phyloP scores from a whole-genome alignment of 1,284 basidiomycete genomes.

The Ceratobasidium sp. region DNA sequence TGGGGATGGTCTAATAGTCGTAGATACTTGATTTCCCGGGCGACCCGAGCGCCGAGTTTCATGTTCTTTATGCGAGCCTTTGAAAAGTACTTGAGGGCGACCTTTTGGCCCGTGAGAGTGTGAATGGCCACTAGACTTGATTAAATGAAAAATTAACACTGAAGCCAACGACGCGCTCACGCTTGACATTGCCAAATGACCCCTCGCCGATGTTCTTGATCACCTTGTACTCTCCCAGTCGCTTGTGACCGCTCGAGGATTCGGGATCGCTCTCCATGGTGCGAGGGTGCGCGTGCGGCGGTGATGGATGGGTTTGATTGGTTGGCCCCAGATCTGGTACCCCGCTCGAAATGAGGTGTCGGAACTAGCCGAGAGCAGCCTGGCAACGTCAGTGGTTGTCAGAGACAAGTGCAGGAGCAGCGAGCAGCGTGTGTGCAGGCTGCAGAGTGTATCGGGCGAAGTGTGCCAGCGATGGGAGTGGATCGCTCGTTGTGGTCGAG shows the following conservation, averaged over 20 bases:
- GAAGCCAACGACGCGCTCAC: conserved; percentile 57
- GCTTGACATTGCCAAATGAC: conserved; percentile 99
- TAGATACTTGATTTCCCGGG: conserved; percentile 96
- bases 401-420: background rate
- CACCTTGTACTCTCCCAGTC: conserved; percentile 80
- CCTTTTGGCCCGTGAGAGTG: conserved; percentile 92
- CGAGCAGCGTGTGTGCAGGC: background rate
- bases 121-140: conserved; percentile 83
- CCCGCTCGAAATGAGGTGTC: background rate
- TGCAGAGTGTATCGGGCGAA: background rate
- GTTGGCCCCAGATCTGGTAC: conserved; percentile 6
- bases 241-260: background rate
- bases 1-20: conserved; percentile 90
- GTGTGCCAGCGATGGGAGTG: background rate
- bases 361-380: conserved; percentile 10
- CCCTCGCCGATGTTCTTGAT: conserved; percentile 84
- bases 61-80: conserved; percentile 92
- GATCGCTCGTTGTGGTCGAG: conserved; percentile 25
- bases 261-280: conserved; percentile 11
- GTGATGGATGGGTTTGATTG: conserved; percentile 23
- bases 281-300: background rate
- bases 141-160: conserved; percentile 17
- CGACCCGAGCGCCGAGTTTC: conserved; percentile 92
- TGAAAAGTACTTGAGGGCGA: conserved; percentile 98
- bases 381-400: background rate